A percentile compares a stretch with the other conserved stretches of the same genome.
Evolutionary conservation across 495 filamentous ascomycete species (phyloP).

Genomic region (Trichocladium antarcticum): DNA sequence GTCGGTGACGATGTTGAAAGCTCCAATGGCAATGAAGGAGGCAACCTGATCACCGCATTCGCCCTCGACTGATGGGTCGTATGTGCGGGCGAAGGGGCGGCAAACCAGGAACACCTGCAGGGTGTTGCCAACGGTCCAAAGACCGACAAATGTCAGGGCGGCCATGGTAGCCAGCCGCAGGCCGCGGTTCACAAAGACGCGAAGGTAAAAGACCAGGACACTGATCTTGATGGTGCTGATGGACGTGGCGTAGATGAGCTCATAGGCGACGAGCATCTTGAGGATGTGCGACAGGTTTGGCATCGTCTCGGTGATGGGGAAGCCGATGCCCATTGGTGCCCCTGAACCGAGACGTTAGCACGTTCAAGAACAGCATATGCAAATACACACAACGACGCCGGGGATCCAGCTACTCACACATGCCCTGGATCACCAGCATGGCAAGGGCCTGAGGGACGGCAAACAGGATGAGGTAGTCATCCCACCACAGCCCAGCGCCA

Average conservation of each 20-base stretch:
- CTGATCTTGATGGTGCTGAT: conserved; percentile 19
- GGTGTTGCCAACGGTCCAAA: conserved; percentile 15
- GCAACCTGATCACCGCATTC: conserved; percentile 11
- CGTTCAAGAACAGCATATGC: no score
- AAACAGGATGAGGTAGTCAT: conserved; percentile 25
- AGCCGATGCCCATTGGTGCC: conserved; percentile 14
- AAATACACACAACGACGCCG: no score
- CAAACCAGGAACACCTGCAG: conserved; percentile 20
- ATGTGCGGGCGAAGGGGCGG: conserved; percentile 15
- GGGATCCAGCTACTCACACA: conserved; percentile 8
- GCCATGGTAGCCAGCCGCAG: conserved; percentile 11
- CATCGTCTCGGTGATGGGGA: conserved; percentile 4
- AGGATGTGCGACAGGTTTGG: conserved; percentile 11
- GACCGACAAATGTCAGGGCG: conserved; percentile 9
- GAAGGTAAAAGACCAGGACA: conserved; percentile 22
- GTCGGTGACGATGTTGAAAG: conserved; percentile 23
- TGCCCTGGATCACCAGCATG: conserved; percentile 21
- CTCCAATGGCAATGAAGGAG: conserved; percentile 19
- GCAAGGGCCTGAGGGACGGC: conserved; percentile 19
- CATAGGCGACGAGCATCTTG: conserved; percentile 18
- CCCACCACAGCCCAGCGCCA: conserved; percentile 22
- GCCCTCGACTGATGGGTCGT: background rate
- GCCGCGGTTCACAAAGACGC: conserved; percentile 17
- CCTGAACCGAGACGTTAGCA: conserved; percentile 1
- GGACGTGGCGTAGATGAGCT: conserved; percentile 14